Percentiles rank a stretch among this genome's conserved stretches.
phyloP scores from a whole-genome alignment of 148 eudicot species.

The Cornus kousa region DNA sequence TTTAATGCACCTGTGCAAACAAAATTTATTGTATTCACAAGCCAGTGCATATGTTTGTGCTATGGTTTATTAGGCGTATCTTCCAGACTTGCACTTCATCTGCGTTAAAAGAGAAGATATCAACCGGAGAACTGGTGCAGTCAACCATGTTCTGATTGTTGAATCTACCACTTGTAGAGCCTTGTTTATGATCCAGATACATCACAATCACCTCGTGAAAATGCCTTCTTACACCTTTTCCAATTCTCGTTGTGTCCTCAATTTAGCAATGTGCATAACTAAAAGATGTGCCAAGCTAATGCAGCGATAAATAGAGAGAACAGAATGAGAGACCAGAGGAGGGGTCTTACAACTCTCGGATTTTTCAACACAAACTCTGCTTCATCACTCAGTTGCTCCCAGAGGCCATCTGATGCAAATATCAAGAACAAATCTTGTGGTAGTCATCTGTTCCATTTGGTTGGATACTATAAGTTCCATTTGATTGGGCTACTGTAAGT shows the following conservation, averaged over 20 bases:
- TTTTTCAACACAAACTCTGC: slow-evolving; percentile 25
- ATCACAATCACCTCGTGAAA: slow-evolving; percentile 34
- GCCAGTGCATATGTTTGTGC: background rate
- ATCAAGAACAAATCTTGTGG: slow-evolving; percentile 32
- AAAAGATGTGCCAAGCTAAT: too few species aligned
- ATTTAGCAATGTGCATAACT: too few species aligned
- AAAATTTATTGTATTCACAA: background rate
- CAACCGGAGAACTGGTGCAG: slow-evolving; percentile 27
- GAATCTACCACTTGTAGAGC: slow-evolving; percentile 8
- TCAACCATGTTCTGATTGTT: slow-evolving; percentile 8
- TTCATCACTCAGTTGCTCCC: slow-evolving; percentile 36
- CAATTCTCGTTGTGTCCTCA: slow-evolving; percentile 23
- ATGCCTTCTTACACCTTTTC: slow-evolving; percentile 31
- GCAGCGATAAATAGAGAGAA: background rate
- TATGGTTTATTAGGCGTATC: background rate
- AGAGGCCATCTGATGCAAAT: slow-evolving; percentile 45
- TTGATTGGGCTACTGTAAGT: slow-evolving; percentile 24
- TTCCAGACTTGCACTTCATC: slow-evolving; percentile 14
- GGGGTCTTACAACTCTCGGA: slow-evolving; percentile 28
- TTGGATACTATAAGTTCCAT: slow-evolving; percentile 15
- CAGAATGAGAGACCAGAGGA: background rate
- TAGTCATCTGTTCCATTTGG: slow-evolving; percentile 27
- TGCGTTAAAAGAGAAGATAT: slow-evolving; percentile 26
- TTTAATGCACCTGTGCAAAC: background rate
- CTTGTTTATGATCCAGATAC: slow-evolving; percentile 24